Conservation (phyloP, 75 land plant genomes). For the Chamaecyparis obtusa region DNA sequence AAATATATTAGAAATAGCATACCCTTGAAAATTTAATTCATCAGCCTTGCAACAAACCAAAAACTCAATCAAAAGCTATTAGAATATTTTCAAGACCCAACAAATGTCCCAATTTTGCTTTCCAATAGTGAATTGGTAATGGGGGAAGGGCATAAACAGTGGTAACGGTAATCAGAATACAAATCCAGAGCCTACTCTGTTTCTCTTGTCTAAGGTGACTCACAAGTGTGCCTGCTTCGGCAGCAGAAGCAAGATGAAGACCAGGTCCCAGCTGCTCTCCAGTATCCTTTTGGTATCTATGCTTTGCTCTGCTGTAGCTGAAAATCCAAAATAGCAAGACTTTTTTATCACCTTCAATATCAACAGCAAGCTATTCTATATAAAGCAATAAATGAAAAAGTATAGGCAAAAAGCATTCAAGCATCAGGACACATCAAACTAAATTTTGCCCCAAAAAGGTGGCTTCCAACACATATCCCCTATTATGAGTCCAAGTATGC, state of each 20-base stretch:
- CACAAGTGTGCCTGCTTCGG: slow-evolving; percentile 93
- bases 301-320: slow-evolving; percentile 82
- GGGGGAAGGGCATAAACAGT: not conserved
- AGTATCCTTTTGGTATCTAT: slow-evolving; percentile 45
- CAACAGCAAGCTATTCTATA: not conserved
- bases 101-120: not conserved
- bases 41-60: not conserved
- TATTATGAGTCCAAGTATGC: not conserved
- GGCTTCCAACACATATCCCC: not conserved
- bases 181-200: not conserved
- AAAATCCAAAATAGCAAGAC: slow-evolving; percentile 12
- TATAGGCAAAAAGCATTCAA: not conserved
- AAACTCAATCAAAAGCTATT: not conserved
- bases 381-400: not conserved
- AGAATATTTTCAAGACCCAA: not conserved
- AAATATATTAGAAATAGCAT: not conserved
- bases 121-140: not conserved
- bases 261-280: slow-evolving; percentile 72
- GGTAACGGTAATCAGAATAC: not conserved
- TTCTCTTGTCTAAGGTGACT: slow-evolving; percentile 18
- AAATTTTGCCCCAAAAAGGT: not conserved
- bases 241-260: slow-evolving; percentile 89
- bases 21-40: not conserved
- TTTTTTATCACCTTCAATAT: not conserved
- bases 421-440: not conserved